Percentiles rank a stretch among this genome's conserved stretches.
Conservation (phyloP, 257 asterid genomes). For the Solanum appendiculatum region DNA sequence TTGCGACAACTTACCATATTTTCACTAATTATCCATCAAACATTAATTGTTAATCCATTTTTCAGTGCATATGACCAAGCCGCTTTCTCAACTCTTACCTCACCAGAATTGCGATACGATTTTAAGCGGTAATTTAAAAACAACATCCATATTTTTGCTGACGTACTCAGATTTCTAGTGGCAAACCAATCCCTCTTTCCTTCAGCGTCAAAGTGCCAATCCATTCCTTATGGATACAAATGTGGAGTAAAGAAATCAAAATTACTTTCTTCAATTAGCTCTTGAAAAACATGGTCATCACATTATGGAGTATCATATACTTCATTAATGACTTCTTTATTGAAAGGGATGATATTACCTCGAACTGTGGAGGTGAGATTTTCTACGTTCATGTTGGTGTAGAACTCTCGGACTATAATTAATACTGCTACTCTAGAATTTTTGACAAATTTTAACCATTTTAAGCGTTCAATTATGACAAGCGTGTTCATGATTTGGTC, state of each 20-base stretch:
- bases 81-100: not conserved
- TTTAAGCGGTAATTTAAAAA: not conserved
- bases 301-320: not conserved
- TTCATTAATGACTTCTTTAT: not conserved
- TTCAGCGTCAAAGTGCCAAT: not conserved
- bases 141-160: not conserved
- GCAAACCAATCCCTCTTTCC: not conserved
- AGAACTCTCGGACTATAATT: not conserved
- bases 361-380: not conserved
- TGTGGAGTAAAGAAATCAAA: too few species aligned
- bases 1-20: not conserved
- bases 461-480: too few species aligned
- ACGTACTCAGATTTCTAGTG: not conserved
- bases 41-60: too few species aligned
- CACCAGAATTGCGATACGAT: not conserved
- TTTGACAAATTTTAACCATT: too few species aligned
- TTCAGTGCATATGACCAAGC: not conserved
- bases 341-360: not conserved
- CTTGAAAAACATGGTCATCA: not conserved
- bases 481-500: too few species aligned
- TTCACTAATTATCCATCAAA: not conserved
- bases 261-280: not conserved
- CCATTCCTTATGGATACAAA: not conserved
- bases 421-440: too few species aligned
- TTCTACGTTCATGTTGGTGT: not conserved